Evolutionary conservation across 306 rosid genomes (phyloP), one percentile per base, ranked within the genome.

Genomic region (Fragaria nilgerrensis): DNA sequence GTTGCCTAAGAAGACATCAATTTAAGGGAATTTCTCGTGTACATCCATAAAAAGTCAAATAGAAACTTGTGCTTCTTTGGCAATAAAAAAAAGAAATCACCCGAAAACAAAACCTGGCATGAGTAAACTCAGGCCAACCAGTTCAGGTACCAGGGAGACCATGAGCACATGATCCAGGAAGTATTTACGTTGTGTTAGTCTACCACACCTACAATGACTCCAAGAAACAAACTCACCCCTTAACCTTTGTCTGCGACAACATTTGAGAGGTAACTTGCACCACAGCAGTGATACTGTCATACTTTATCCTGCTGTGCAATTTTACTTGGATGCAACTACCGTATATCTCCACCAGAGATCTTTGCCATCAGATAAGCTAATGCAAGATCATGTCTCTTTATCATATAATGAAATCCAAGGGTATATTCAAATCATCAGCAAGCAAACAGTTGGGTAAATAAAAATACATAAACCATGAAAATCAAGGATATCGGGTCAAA

Each of bases 381-480:
- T 32, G 32, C 29, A 22, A 59, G 25, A 75, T 7, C 74, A 37
- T 53, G 27, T 22, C 53, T 56, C 37, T 61, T 45, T 48, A 34
- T 70, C 68, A 58, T 52, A 53, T 52, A 53, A 34, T 2, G 29
- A 20, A 48, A 62, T 27, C 37, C 36, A 61, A 4, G 19, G 65
- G 37, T 37, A 6, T 37, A 10, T 58, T 62, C 11, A 63, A 32
- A 34, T 64, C 12, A n/a, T 23, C 19, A 19, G 23, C 44, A 64
- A 64, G 9, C 23, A 68, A 58, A 64, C 69, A 44, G 25, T 50
- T 39, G 61, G 73, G 49, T n/a, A 53, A 37, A 37, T 66, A 32
- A 14, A 76, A 69, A 72, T 83, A 77, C 86, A 79, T 13, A 80
- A 77, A 36, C 41, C 49, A 64, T 17, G 22, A 32, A 64, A 32